Percentiles rank a stretch among this genome's conserved stretches.
Evolutionary conservation across 2,329 filamentous ascomycete genomes (phyloP).

Genomic region (Diplodia corticola): DNA sequence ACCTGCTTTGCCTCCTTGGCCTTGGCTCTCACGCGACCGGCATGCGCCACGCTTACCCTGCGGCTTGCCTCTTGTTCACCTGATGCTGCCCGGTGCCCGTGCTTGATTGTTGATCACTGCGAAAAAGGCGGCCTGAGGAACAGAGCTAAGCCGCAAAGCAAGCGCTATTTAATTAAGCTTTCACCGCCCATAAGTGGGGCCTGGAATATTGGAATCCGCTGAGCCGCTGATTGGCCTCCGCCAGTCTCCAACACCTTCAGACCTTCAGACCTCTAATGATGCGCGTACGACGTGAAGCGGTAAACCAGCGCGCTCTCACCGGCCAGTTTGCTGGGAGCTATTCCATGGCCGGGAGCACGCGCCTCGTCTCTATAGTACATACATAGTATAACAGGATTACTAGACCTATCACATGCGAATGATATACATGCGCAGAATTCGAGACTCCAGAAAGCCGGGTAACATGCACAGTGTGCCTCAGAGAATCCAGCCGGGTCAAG

Average conservation of each 20-base stretch:
- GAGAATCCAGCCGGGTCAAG: no score
- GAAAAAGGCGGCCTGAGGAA: not conserved
- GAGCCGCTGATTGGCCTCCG: not conserved
- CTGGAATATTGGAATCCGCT: not conserved
- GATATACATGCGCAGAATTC: not conserved
- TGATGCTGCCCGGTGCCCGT: not conserved
- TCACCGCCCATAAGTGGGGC: not conserved
- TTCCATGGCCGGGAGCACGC: not conserved
- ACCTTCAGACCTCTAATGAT: no score
- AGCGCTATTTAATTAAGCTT: not conserved
- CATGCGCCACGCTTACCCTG: not conserved
- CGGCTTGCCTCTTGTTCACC: not conserved
- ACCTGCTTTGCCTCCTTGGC: constrained; percentile 3
- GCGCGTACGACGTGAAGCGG: no score
- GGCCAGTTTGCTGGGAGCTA: not conserved
- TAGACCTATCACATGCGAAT: not conserved
- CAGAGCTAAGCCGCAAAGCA: not conserved
- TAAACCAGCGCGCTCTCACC: not conserved
- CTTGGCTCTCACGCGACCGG: not conserved
- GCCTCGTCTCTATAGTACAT: not conserved
- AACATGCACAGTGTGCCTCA: no score
- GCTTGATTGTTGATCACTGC: not conserved
- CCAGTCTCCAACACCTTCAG: not conserved
- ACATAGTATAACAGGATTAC: no score
- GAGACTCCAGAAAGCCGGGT: not conserved